A percentile compares a stretch with the other conserved stretches of the same genome.
These are phyloP conservation scores for Vaccinium macrocarpon DNA, from an alignment of 148 eudicot genomes.

Conservation along the genomic window DNA sequence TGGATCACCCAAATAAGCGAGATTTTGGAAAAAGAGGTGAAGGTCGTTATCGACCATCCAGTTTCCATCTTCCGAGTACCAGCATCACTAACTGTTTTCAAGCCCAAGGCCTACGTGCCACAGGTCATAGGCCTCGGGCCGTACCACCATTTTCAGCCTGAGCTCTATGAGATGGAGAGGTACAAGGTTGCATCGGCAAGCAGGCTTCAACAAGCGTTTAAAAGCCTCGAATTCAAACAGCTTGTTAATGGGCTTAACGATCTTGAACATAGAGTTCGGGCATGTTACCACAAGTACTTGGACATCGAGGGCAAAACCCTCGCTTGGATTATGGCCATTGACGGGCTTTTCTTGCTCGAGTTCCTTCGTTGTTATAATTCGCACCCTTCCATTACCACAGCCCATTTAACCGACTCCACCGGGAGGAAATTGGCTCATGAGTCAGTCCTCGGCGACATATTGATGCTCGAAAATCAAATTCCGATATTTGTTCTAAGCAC, in stretches of 20 bases:
- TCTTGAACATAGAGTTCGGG: slow-evolving; percentile 32
- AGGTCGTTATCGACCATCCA: slow-evolving; percentile 10
- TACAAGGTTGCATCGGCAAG: slow-evolving; percentile 39
- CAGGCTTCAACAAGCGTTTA: slow-evolving; percentile 27
- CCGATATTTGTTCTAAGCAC: slow-evolving; percentile 36
- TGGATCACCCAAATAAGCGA: slow-evolving; percentile 35
- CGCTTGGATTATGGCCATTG: slow-evolving; percentile 62
- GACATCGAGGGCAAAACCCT: slow-evolving; percentile 32
- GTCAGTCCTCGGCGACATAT: slow-evolving; percentile 43
- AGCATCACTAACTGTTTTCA: slow-evolving; percentile 8
- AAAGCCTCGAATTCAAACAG: slow-evolving; percentile 21
- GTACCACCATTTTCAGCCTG: slow-evolving; percentile 34
- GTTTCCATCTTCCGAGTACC: slow-evolving; percentile 29
- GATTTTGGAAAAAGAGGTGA: slow-evolving; percentile 21
- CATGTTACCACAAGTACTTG: slow-evolving; percentile 50
- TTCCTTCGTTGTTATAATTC: slow-evolving; percentile 17
- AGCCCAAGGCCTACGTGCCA: slow-evolving; percentile 34
- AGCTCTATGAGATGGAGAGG: slow-evolving; percentile 36
- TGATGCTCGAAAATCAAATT: slow-evolving; percentile 69
- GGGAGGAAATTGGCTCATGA: slow-evolving; percentile 32
- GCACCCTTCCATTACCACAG: not conserved
- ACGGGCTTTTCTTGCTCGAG: slow-evolving; percentile 54
- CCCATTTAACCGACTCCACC: slow-evolving; percentile 23
- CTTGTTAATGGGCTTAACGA: slow-evolving; percentile 24
- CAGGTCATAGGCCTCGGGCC: slow-evolving; percentile 45